A percentile compares a stretch with the other conserved stretches of the same genome.
phyloP scores from a whole-genome alignment of 305 asterid genomes.

The Fraxinus baroniana region DNA sequence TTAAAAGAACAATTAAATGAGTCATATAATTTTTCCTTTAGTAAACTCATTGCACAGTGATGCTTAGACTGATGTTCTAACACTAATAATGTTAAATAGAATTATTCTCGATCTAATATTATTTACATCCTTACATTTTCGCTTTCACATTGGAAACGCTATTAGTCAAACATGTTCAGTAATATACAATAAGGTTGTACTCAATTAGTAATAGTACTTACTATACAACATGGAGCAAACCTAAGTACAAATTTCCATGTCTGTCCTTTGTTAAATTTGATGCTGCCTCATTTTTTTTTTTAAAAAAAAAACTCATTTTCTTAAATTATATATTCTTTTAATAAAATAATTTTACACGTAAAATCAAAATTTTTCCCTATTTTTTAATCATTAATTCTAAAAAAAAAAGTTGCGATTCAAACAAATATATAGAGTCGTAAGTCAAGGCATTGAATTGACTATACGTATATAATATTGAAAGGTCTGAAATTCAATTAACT shows the following conservation, averaged over 20 bases:
- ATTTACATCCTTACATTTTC: not conserved
- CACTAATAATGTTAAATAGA: not conserved
- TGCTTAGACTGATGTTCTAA: not conserved
- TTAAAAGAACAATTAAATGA: not conserved
- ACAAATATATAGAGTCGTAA: not conserved
- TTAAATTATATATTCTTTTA: not conserved
- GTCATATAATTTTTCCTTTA: not conserved
- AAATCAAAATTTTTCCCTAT: too few species aligned
- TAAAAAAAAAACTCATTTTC: not conserved
- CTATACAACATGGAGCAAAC: not conserved
- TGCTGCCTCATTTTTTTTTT: not conserved
- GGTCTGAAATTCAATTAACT: too few species aligned
- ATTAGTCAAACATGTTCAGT: not conserved
- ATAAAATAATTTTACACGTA: not conserved
- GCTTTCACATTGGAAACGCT: not conserved
- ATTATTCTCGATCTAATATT: not conserved
- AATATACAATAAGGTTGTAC: not conserved
- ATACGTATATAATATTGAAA: not conserved
- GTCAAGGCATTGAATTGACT: not conserved
- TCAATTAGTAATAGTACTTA: too few species aligned
- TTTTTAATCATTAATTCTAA: not conserved
- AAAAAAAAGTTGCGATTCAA: not conserved
- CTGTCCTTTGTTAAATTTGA: constrained; percentile 1
- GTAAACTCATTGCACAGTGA: not conserved
- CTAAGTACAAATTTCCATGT: not conserved